These are phyloP conservation scores for Antitrichia curtipendula DNA, from an alignment of 225 moss, liverwort and hornwort genomes.

Conservation along the genomic window DNA sequence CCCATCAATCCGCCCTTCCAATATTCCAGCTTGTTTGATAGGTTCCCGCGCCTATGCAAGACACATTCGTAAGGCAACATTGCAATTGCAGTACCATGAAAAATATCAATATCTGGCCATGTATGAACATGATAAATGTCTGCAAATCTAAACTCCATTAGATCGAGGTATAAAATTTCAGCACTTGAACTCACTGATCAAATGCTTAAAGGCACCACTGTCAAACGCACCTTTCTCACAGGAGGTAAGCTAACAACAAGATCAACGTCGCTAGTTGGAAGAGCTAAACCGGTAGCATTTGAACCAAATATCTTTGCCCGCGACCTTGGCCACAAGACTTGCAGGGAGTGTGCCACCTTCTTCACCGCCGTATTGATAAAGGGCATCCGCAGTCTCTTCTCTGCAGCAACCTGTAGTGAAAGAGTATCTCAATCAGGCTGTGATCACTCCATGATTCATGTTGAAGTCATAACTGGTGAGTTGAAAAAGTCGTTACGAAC, in stretches of 20 bases:
- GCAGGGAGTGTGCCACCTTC: conserved; percentile 81
- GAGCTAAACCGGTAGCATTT: conserved; percentile 83
- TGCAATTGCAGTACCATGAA: neutral
- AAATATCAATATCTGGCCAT: neutral
- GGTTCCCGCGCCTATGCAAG: conserved; percentile 45
- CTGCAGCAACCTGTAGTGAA: conserved; percentile 52
- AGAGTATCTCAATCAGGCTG: neutral
- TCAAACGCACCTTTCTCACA: conserved; percentile 67
- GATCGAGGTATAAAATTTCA: neutral
- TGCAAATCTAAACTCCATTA: neutral
- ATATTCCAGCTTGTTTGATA: conserved; percentile 92
- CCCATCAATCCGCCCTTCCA: conserved; percentile 86
- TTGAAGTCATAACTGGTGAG: neutral
- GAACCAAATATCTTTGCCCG: conserved; percentile 87
- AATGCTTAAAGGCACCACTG: neutral
- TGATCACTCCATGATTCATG: neutral
- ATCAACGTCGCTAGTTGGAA: conserved; percentile 89
- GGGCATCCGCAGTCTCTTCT: conserved; percentile 81
- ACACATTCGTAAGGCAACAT: neutral
- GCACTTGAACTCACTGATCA: neutral
- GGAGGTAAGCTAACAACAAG: conserved; percentile 86
- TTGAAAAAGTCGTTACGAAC: neutral
- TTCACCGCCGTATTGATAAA: conserved; percentile 82
- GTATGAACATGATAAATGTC: neutral
- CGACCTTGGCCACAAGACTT: conserved; percentile 88